Base-by-base conservation (phyloP, 345 rosid genomes). In the Schrenkiella parvula region DNA sequence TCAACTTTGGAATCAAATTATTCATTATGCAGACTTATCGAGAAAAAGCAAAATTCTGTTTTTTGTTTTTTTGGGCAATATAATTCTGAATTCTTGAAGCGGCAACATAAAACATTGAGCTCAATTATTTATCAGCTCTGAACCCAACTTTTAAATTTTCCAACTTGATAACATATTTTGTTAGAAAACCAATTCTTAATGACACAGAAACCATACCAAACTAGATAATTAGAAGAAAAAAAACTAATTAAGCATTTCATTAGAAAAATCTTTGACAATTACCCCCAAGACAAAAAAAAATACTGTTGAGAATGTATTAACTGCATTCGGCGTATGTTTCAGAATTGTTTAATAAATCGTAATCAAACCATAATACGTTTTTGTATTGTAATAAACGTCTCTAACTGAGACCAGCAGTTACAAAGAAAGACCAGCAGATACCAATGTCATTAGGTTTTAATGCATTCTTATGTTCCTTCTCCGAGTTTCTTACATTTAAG, bases 331-430 rank as follows among this genome's bases (percentile, higher is more conserved):
- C 32, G 9, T 65, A 48, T 35, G 57, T 64, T 65, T 34, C 44
- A 1, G n/a, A 64, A 32, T 1, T 50, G 25, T 66, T 66, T 65
- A 34, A 18, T 21, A 64, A 42, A 31, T 8, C 2, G 15, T 39
- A 52, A 52, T 26, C 1, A 42, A 42, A 55, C 22, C 34, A 37
- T 41, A 50, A 28, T 59, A 71, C 26, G 61, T 71, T 61, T 61
- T 59, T 50, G n/a, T 51, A 15, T 47, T 52, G 15, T 41, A 12
- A 48, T 38, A 50, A 28, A 37, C 15, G 31, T 46, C 26, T 41
- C 35, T 42, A 43, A 31, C 14, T 51, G 3, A 71, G 62, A 72
- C 19, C 54, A 4, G 51, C 69, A 71, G 62, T 60, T 61, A 71
- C 68, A 71, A 7, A 61, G 52, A 57, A 43, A 48, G 53, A 71